These are phyloP conservation scores for Colletotrichum lindemuthianum DNA, from an alignment of 2,329 filamentous ascomycete genomes.

Conservation along the genomic window DNA sequence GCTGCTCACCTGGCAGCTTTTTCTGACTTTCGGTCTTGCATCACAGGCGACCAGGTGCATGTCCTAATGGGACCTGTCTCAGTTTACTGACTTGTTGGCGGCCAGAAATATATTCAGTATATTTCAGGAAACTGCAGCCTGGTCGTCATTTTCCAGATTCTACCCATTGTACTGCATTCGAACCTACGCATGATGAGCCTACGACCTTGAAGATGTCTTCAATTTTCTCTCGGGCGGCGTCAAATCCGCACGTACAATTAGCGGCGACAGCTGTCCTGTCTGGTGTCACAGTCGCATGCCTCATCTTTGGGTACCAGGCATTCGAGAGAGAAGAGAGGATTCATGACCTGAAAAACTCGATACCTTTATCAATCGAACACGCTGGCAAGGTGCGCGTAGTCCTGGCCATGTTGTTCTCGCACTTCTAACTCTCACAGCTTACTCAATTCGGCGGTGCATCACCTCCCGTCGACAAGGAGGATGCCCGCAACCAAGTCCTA, in stretches of 20 bases:
- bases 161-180: no score
- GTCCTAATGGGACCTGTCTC: slow-evolving; percentile 7
- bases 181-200: slow-evolving; percentile 12
- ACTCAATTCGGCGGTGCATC: slow-evolving; percentile 69
- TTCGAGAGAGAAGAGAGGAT: slow-evolving; percentile 65
- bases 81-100: background rate
- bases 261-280: slow-evolving; percentile 76
- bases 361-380: slow-evolving; percentile 54
- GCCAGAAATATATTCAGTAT: background rate
- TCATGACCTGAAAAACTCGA: slow-evolving; percentile 68
- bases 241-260: slow-evolving; percentile 67
- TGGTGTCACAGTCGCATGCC: slow-evolving; percentile 67
- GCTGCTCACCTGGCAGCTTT: slow-evolving; percentile 10
- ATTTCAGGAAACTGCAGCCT: no score
- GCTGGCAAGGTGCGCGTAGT: slow-evolving; percentile 43
- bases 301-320: slow-evolving; percentile 70
- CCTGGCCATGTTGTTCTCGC: background rate
- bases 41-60: background rate
- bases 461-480: slow-evolving; percentile 65
- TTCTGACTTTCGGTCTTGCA: background rate
- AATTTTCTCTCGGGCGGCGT: slow-evolving; percentile 54
- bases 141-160: background rate
- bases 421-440: slow-evolving; percentile 56
- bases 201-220: slow-evolving; percentile 50
- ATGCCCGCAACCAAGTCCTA: slow-evolving; percentile 66